Percentiles rank a stretch among this genome's conserved stretches.
Conservation (phyloP, 257 asterid genomes). For the Nemophila menziesii region DNA sequence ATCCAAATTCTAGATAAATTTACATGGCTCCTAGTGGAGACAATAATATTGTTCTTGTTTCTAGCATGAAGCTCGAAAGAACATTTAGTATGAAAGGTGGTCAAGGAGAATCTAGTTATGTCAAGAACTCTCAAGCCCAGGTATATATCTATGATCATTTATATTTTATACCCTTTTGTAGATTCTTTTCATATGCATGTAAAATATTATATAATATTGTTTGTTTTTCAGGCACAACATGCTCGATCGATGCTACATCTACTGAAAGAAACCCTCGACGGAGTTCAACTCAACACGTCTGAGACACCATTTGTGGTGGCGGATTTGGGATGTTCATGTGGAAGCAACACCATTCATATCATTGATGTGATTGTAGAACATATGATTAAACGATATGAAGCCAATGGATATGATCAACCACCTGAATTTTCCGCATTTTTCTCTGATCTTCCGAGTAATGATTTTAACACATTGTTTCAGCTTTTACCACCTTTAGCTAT, state of each 20-base stretch:
- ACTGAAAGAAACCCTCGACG: conserved; percentile 55
- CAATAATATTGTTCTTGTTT: conserved; percentile 49
- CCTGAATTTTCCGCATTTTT: conserved; percentile 84
- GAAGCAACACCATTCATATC: conserved; percentile 72
- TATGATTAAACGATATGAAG: conserved; percentile 52
- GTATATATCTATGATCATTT: conserved; percentile 12
- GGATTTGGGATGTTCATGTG: conserved; percentile 87
- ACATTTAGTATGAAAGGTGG: conserved; percentile 93
- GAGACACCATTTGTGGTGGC: conserved; percentile 58
- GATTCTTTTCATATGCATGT: too few species aligned
- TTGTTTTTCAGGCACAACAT: conserved; percentile 46
- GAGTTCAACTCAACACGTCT: conserved; percentile 35
- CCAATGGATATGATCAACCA: conserved; percentile 19
- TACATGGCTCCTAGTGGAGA: conserved; percentile 49
- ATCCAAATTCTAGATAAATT: not conserved
- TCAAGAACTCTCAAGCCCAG: conserved; percentile 91
- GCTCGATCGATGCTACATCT: conserved; percentile 83
- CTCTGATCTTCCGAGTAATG: conserved; percentile 86
- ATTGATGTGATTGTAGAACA: conserved; percentile 68
- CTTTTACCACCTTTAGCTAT: conserved; percentile 54
- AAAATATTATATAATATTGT: too few species aligned
- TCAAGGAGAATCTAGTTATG: conserved; percentile 84
- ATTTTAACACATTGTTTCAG: conserved; percentile 80
- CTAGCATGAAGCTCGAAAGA: conserved; percentile 57
- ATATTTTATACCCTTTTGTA: too few species aligned